Evolutionary conservation across 306 rosid genomes (phyloP), one percentile per base, ranked within the genome.

Genomic region (Citrullus colocynthis): DNA sequence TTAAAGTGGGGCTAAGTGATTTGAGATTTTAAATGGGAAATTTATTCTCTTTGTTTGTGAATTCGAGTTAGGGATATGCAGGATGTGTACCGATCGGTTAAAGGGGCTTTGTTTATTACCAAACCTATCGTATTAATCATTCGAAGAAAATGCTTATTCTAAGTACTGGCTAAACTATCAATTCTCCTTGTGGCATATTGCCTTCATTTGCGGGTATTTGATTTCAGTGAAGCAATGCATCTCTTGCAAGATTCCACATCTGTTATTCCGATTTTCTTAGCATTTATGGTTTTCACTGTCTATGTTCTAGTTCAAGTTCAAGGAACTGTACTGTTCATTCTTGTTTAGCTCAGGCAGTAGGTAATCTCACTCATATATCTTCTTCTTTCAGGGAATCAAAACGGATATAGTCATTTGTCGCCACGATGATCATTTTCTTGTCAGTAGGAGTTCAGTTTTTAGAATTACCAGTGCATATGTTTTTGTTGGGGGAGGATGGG

Each of bases 361-460:
- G 9, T 56, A 18, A 61, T 18, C 71, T 66, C 49, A 73, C 41
- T 66, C 32, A 54, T 56, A 57, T 72, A 37, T 16, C 51, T 65
- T 81, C n/a, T 65, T 24, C 70, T 80, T 81, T 72, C 90, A 94
- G 97, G 97, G 97, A 82, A 90, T 85, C 86, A 85, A 86, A 74
- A 91, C 98, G 45, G 93, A 94, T 65, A 77, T 94, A 51, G 84
- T 89, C 51, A 81, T 91, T 79, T 90, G 87, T 17, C 83, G 90
- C 58, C 85, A 94, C 15, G 96, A 91, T 78, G 97, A 94, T 81
- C 87, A 90, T 86, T 79, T 87, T 82, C 84, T 91, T 67, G 98
- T 91, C 79, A 89, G 94, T 89, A 18, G 32, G n/a, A 30, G 45
- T 48, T 17, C 34, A 13, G 7, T 57, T 54, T 74, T 76, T 58